phyloP scores from a whole-genome alignment of 306 rosid genomes.

The Gynostemma pentaphyllum region DNA sequence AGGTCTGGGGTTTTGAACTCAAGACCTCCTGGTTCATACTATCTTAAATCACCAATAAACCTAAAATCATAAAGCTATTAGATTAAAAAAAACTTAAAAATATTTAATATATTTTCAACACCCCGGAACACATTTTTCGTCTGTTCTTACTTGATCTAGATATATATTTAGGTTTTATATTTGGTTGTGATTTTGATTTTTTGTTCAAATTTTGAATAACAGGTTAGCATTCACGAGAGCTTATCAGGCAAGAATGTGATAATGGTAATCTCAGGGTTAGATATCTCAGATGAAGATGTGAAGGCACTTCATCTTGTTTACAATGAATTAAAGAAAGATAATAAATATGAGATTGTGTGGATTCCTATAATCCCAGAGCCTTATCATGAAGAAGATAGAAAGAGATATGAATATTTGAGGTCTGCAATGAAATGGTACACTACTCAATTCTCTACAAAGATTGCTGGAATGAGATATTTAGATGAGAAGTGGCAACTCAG shows the following conservation, averaged over 20 bases:
- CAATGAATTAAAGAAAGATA: slow-evolving; percentile 6
- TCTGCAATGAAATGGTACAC: neutral
- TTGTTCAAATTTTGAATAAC: no score
- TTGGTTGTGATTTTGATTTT: no score
- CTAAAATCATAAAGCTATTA: no score
- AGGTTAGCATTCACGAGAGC: neutral
- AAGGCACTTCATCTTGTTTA: slow-evolving; percentile 12
- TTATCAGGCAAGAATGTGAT: neutral
- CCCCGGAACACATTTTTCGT: no score
- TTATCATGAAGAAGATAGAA: neutral
- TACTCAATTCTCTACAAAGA: neutral
- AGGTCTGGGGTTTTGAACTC: slow-evolving; percentile 2
- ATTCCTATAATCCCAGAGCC: neutral
- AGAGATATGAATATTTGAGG: neutral
- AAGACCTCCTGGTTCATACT: neutral
- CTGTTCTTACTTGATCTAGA: no score
- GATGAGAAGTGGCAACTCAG: neutral
- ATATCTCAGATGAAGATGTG: neutral
- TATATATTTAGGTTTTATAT: no score
- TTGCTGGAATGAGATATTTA: neutral
- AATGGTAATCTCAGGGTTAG: neutral
- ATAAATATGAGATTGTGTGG: neutral
- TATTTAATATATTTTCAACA: no score
- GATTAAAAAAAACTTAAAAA: no score
- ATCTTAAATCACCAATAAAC: no score